A percentile compares a stretch with the other conserved stretches of the same genome.
Evolutionary conservation across 768 basidiomycete genomes (phyloP).

Genomic region (Phlebiopsis gigantea): DNA sequence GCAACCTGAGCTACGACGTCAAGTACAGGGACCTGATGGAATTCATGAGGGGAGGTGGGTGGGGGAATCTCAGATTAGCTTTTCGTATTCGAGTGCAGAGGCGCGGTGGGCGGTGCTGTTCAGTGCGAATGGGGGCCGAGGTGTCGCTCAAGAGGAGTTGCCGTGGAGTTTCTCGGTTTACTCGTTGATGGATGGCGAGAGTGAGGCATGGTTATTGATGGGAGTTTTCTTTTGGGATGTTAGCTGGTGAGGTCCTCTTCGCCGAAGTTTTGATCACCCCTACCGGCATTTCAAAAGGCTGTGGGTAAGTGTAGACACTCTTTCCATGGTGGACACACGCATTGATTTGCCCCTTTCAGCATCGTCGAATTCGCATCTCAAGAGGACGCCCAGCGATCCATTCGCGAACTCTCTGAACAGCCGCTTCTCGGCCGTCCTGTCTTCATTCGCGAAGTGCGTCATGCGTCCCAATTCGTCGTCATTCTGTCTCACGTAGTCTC

Average conservation of each 20-base stretch:
- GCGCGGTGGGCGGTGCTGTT: constrained; percentile 7
- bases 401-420: constrained; percentile 87
- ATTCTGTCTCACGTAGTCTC: constrained; percentile 1
- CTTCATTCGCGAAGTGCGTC: constrained; percentile 88
- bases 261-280: constrained; percentile 98
- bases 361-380: constrained; percentile 93
- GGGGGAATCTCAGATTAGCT: constrained; percentile 65
- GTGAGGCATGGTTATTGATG: constrained; percentile 84
- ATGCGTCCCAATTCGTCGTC: constrained; percentile 2
- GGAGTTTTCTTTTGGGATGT: constrained; percentile 85
- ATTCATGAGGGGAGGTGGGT: constrained; percentile 99
- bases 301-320: constrained; percentile 76
- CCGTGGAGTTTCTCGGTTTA: constrained; percentile 29
- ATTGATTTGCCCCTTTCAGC: constrained; percentile 35
- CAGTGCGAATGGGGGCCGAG: constrained; percentile 6
- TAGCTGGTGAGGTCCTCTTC: constrained; percentile 99
- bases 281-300: constrained; percentile 95
- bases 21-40: constrained; percentile 98
- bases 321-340: background rate
- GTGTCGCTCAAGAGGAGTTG: constrained; percentile 18
- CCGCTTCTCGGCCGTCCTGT: constrained; percentile 89
- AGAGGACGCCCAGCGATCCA: constrained; percentile 86
- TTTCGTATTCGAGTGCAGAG: constrained; percentile 31
- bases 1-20: constrained; percentile 98
- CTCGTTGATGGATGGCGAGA: constrained; percentile 46